Evolutionary conservation across 768 basidiomycete species (phyloP), one percentile per base, ranked within the genome.

Genomic region (Aureoboletus auriporus): DNA sequence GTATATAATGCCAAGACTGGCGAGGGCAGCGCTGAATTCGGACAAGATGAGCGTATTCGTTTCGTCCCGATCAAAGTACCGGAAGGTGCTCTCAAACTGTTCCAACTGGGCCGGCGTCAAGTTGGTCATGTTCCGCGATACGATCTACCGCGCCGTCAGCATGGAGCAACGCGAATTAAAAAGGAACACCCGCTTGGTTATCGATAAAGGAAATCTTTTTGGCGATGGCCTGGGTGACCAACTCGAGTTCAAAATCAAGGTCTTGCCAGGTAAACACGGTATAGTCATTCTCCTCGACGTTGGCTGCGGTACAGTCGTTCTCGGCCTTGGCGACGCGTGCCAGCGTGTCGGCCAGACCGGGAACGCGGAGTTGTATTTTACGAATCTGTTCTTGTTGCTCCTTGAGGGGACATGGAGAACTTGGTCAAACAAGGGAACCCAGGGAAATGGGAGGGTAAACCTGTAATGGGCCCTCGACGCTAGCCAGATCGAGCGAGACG

Each of bases 231-330:
- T 87, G 86, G 38, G 83, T 79, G 17, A 95, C 76, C 11, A 93
- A 73, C 63, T 86, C 86, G 1, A 93, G 75, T 68, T 98, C 94
- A 55, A 93, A 96, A 49, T 85, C 83, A 36, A 96, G 75, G 65
- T 97, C 94, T 66, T 91, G 87, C 53, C 76, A 82, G 5, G 89
- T 90, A 60, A 94, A 87, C 3, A 95, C 82, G 0, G 93, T 95
- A 64, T 94, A 89, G 63, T 98, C 95, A 62, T 96, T 97, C 67
- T 96, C 94, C 60, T 98, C 95, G 6, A 97, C 86, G 52, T 98
- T 96, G 9, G 93, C 94, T 7, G 82, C 80, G 4, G 69, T 69
- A 67, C 94, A 96, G 45, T 86, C 87, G 1, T 75, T 73, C 57
- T 97, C 91, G 1, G 84, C 84, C 0, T 65, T 71, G 0, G 71